Percentiles rank a stretch among this genome's conserved stretches.
These are phyloP conservation scores for Pharus latifolius DNA, from an alignment of 176 grass and related monocot species.

Conservation along the genomic window DNA sequence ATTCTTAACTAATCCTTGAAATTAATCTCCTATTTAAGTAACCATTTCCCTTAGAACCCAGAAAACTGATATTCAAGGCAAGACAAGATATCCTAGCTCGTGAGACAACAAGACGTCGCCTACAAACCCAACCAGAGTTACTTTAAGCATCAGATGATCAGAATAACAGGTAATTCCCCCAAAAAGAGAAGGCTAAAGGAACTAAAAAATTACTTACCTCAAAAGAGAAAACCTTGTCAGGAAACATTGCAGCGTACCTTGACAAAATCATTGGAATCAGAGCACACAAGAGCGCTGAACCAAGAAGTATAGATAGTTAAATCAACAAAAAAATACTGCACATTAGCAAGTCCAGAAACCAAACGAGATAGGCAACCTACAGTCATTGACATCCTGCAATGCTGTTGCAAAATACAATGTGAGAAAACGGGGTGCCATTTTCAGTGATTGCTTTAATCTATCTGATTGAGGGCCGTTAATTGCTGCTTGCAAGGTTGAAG, in stretches of 20 bases:
- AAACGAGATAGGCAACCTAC: slow-evolving; percentile 42
- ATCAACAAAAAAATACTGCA: not conserved
- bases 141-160: not conserved
- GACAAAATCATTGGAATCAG: slow-evolving; percentile 86
- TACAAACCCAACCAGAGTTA: not conserved
- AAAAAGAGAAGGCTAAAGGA: not conserved
- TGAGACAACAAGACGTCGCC: not conserved
- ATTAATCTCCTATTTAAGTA: not conserved
- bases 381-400: slow-evolving; percentile 57
- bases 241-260: slow-evolving; percentile 86
- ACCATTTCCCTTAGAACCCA: not conserved
- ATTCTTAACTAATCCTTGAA: not conserved
- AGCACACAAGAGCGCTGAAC: slow-evolving; percentile 85
- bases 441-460: slow-evolving; percentile 73
- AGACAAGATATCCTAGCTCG: not conserved
- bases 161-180: too few relatives aligned
- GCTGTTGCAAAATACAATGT: slow-evolving; percentile 52
- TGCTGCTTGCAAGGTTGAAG: slow-evolving; percentile 58
- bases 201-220: slow-evolving; percentile 38
- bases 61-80: not conserved
- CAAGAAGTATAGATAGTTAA: slow-evolving; percentile 24
- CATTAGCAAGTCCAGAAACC: slow-evolving; percentile 7
- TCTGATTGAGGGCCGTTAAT: slow-evolving; percentile 46
- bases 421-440: slow-evolving; percentile 75
- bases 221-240: slow-evolving; percentile 85